Percentiles rank a stretch among this genome's conserved stretches.
phyloP scores from a whole-genome alignment of 164 flowering plant genomes.

The Aristolochia californica region DNA sequence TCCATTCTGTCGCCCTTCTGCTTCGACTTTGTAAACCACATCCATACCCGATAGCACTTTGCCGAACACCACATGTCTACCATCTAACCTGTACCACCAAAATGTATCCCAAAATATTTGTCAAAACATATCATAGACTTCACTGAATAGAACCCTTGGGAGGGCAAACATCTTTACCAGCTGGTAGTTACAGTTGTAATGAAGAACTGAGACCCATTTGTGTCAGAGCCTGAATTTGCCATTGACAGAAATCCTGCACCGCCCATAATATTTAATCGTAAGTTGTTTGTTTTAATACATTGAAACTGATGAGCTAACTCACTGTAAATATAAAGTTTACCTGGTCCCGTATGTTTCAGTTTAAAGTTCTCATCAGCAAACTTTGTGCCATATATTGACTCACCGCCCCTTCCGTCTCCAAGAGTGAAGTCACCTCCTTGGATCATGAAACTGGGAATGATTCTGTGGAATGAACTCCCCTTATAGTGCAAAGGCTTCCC shows the following conservation, averaged over 20 bases:
- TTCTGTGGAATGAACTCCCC: slow-evolving; percentile 85
- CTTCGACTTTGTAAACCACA: slow-evolving; percentile 75
- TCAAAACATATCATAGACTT: no score
- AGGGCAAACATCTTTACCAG: slow-evolving; percentile 43
- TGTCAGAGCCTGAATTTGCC: slow-evolving; percentile 94
- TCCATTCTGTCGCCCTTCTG: slow-evolving; percentile 65
- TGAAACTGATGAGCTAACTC: not conserved
- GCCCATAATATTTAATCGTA: not conserved
- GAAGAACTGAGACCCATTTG: slow-evolving; percentile 96
- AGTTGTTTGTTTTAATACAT: not conserved
- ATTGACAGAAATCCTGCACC: slow-evolving; percentile 66
- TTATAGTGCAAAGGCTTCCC: slow-evolving; percentile 95
- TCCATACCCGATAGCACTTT: slow-evolving; percentile 93
- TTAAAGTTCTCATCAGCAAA: slow-evolving; percentile 95
- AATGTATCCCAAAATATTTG: no score
- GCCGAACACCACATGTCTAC: slow-evolving; percentile 89
- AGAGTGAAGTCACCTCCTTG: slow-evolving; percentile 97
- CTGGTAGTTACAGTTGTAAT: slow-evolving; percentile 92
- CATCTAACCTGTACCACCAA: slow-evolving; percentile 69
- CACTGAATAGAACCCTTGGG: not conserved
- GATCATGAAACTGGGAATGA: slow-evolving; percentile 95
- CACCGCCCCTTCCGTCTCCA: slow-evolving; percentile 95
- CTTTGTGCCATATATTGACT: slow-evolving; percentile 85
- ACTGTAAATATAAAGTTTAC: slow-evolving; percentile 19
- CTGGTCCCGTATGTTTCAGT: slow-evolving; percentile 96